phyloP scores from a whole-genome alignment of 768 basidiomycete genomes.

The Podaxis sp. region DNA sequence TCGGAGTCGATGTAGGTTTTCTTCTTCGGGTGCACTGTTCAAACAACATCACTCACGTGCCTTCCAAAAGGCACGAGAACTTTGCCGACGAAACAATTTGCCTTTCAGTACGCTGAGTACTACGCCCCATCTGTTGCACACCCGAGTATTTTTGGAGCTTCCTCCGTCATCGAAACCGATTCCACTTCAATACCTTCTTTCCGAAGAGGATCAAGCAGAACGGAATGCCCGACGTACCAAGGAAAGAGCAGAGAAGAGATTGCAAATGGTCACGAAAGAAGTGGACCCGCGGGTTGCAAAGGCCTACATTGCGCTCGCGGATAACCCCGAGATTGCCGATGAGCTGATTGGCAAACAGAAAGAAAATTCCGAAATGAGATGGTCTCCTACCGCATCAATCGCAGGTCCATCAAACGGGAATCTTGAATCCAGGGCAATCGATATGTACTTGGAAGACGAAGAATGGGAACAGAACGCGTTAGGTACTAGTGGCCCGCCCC shows the following conservation, averaged over 20 bases:
- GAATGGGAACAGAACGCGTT: constrained; percentile 13
- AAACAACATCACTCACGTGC: constrained; percentile 6
- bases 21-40: not conserved
- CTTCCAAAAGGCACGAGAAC: constrained; percentile 46
- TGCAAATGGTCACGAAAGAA: constrained; percentile 70
- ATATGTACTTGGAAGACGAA: constrained; percentile 18
- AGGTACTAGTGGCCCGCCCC: not conserved
- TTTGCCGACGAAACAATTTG: constrained; percentile 68
- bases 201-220: constrained; percentile 30
- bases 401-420: not conserved
- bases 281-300: constrained; percentile 64
- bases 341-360: constrained; percentile 30
- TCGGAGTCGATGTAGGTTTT: constrained; percentile 52
- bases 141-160: constrained; percentile 55
- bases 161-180: constrained; percentile 42
- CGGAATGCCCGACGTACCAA: constrained; percentile 43
- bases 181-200: constrained; percentile 18
- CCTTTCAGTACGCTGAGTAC: constrained; percentile 64
- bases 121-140: constrained; percentile 75
- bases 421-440: constrained; percentile 10
- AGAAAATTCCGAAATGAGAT: constrained; percentile 20
- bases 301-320: constrained; percentile 70
- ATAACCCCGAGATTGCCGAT: constrained; percentile 34
- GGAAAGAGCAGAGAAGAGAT: constrained; percentile 57
- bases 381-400: not conserved